Evolutionary conservation across 2,329 filamentous ascomycete genomes (phyloP).

Genomic region (Trichoderma sp.): DNA sequence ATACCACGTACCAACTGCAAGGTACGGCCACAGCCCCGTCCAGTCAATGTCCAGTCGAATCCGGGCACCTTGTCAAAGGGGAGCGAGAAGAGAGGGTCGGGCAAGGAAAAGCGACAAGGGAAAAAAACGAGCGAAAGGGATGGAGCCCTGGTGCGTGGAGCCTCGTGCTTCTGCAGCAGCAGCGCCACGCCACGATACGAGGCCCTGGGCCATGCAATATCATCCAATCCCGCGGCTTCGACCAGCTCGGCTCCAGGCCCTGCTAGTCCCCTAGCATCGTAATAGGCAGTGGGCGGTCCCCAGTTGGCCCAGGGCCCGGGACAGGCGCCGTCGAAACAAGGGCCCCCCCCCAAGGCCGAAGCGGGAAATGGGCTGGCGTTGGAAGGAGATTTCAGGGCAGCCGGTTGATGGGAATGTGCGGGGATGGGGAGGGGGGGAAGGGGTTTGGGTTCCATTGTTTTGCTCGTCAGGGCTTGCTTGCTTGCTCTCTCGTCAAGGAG

Average conservation of each 20-base stretch:
- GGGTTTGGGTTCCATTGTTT: conserved; percentile 8
- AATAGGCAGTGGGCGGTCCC: background rate
- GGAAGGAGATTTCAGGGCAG: conserved; percentile 20
- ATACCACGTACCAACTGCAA: too few relatives aligned
- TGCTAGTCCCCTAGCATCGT: background rate
- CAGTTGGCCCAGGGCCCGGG: conserved; percentile 10
- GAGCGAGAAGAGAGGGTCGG: too few relatives aligned
- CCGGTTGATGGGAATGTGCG: conserved; percentile 7
- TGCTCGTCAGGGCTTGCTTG: background rate
- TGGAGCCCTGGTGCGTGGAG: conserved; percentile 8
- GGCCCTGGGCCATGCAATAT: background rate
- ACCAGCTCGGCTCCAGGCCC: conserved; percentile 14
- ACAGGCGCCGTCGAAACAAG: conserved; percentile 10
- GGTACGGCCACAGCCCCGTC: too few relatives aligned
- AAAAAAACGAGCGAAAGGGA: conserved; percentile 6
- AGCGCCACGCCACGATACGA: conserved; percentile 18
- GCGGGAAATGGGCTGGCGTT: conserved; percentile 12
- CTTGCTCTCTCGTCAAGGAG: too few relatives aligned
- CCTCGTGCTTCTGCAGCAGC: background rate
- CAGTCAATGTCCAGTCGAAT: background rate
- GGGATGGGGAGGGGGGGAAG: conserved; percentile 9
- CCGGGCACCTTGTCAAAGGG: conserved; percentile 8
- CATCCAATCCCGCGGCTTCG: conserved; percentile 15
- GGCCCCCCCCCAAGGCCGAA: background rate
- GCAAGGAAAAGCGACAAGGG: background rate